Base-by-base conservation (phyloP, 768 basidiomycete genomes). In the Tylopilus sp. region DNA sequence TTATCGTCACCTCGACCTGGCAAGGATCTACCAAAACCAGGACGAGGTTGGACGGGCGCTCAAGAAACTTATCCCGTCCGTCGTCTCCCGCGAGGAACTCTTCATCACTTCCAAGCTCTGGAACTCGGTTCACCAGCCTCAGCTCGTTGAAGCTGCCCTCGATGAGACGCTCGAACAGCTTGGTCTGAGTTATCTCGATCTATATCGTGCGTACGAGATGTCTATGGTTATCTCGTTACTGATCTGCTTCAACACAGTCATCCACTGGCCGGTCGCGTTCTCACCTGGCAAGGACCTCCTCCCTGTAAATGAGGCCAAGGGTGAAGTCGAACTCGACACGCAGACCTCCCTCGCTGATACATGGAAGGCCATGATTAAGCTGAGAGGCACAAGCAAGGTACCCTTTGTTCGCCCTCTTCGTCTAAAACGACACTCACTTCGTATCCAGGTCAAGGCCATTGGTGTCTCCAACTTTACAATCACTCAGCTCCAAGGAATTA, bases 401-500 rank as follows among this genome's bases (percentile, higher is more conserved):
- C 30, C 22, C 47, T 58, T n/a, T 52, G 52, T 56, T 50, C 43
- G 30, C 31, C 1, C 1, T 18, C 3, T 6, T 10, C 36, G 4
- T 30, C 17, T 47, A 20, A 22, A 11, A 17, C 15, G 3, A 21
- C 17, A 20, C 41, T 50, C 40, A 52, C 23, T 48, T 51, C 25
- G 39, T 26, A 13, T 40, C 15, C 51, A 84, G 80, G 86, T 86
- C 64, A 78, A 73, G 63, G 75, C 79, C 1, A 72, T 94, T 56
- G 91, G 91, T 49, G 89, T 95, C 6, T 88, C 86, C 59, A 94
- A 94, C 79, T 91, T 90, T 70, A 81, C 78, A 17, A 69, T 84
- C 48, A 73, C 75, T 38, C 76, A 86, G 42, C 66, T 94, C 49
- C 71, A 88, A 64, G 84, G 75, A 11, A 77, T 94, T 61, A 82